A percentile compares a stretch with the other conserved stretches of the same genome.
These are phyloP conservation scores for Pseudocercospora fijiensis DNA, from an alignment of 2,329 filamentous ascomycete species.

Conservation along the genomic window DNA sequence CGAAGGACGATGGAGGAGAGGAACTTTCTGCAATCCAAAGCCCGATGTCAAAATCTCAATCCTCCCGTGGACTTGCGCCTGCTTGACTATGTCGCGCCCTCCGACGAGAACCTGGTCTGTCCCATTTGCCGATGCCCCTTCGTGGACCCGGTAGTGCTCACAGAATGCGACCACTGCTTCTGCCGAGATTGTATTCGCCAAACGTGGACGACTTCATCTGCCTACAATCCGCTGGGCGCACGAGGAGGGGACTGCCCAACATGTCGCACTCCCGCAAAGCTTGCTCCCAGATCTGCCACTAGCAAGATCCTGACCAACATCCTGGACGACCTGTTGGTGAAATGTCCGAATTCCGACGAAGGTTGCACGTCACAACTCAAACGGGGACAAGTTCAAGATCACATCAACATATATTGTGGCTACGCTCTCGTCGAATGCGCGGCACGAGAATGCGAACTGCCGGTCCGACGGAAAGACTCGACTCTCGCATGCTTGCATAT, in stretches of 20 bases:
- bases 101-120: conserved; percentile 62
- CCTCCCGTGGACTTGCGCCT: conserved; percentile 54
- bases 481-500: conserved; percentile 56
- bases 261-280: conserved; percentile 51
- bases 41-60: conserved; percentile 31
- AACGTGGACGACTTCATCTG: conserved; percentile 43
- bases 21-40: conserved; percentile 33
- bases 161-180: conserved; percentile 64
- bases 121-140: conserved; percentile 65
- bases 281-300: conserved; percentile 38
- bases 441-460: conserved; percentile 50
- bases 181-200: conserved; percentile 58
- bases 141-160: conserved; percentile 55
- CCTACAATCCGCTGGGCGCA: conserved; percentile 36
- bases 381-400: conserved; percentile 57
- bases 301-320: conserved; percentile 60
- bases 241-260: conserved; percentile 53
- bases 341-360: conserved; percentile 55
- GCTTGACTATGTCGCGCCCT: conserved; percentile 57
- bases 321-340: conserved; percentile 61
- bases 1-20: conserved; percentile 36
- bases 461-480: conserved; percentile 56
- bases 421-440: conserved; percentile 57
- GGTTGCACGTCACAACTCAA: conserved; percentile 57
- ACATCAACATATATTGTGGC: conserved; percentile 61